A percentile compares a stretch with the other conserved stretches of the same genome.
phyloP scores from a whole-genome alignment of 805 yeast species.

The Suhomyces kilbournensis region DNA sequence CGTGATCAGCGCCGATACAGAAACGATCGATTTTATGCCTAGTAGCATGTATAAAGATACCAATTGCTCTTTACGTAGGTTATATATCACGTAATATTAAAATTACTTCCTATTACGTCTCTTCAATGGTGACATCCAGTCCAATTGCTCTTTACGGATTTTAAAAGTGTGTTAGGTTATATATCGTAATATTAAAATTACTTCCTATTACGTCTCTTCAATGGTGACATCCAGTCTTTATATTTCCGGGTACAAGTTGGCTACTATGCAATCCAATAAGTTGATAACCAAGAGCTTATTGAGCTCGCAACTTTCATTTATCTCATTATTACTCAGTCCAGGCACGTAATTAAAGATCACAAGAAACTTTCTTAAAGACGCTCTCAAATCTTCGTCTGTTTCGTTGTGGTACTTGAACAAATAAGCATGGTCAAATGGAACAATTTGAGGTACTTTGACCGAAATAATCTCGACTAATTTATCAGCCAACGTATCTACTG shows the following conservation, averaged over 20 bases:
- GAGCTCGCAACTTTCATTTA: constrained; percentile 18
- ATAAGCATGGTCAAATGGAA: neutral
- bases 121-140: too few species aligned
- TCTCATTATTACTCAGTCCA: constrained; percentile 8
- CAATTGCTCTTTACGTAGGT: too few species aligned
- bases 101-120: too few species aligned
- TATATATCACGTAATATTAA: too few species aligned
- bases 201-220: too few species aligned
- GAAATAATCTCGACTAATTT: constrained; percentile 12
- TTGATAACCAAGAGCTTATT: constrained; percentile 44
- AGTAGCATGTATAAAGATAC: too few species aligned
- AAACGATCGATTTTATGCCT: too few species aligned
- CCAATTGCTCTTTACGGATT: too few species aligned
- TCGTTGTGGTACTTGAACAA: constrained; percentile 5
- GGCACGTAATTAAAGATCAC: constrained; percentile 11
- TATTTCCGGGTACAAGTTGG: constrained; percentile 38
- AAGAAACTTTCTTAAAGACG: constrained; percentile 8
- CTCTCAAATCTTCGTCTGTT: constrained; percentile 8
- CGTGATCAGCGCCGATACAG: too few species aligned
- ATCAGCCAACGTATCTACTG: constrained; percentile 9
- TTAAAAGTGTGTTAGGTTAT: too few species aligned
- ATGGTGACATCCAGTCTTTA: too few species aligned
- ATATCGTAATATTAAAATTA: too few species aligned
- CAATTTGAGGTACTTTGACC: neutral
- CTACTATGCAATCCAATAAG: constrained; percentile 40